Conservation (phyloP, 2,329 filamentous ascomycete genomes). For the Boeremia lycopersici region DNA sequence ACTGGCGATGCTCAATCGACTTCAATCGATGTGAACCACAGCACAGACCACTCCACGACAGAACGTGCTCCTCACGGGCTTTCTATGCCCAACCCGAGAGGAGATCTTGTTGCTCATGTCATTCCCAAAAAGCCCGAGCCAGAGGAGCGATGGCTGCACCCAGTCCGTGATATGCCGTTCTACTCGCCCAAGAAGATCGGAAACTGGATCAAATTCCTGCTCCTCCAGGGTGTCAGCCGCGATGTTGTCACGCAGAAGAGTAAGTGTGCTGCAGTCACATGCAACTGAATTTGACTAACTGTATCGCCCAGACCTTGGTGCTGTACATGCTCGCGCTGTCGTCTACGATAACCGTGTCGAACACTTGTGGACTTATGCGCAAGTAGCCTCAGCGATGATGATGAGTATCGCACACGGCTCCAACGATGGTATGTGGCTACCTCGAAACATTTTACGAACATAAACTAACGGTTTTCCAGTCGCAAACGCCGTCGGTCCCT, state of each 20-base stretch:
- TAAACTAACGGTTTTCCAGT: slow-evolving; percentile 41
- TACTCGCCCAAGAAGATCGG: slow-evolving; percentile 37
- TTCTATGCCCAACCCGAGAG: slow-evolving; percentile 4
- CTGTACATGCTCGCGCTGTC: slow-evolving; percentile 49
- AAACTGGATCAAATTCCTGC: slow-evolving; percentile 51
- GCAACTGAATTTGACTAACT: background rate
- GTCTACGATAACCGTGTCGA: slow-evolving; percentile 55
- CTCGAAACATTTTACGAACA: too few relatives aligned
- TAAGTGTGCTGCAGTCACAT: slow-evolving; percentile 1
- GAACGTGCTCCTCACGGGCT: slow-evolving; percentile 10
- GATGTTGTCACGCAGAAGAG: slow-evolving; percentile 51
- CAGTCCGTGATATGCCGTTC: slow-evolving; percentile 42
- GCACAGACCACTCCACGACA: slow-evolving; percentile 17
- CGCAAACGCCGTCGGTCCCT: slow-evolving; percentile 60
- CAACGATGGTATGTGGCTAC: slow-evolving; percentile 55
- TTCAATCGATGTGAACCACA: slow-evolving; percentile 15
- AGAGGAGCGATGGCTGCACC: slow-evolving; percentile 41
- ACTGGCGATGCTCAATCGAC: slow-evolving; percentile 7
- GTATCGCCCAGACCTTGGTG: slow-evolving; percentile 32
- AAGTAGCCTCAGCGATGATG: slow-evolving; percentile 65
- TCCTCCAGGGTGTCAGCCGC: slow-evolving; percentile 51
- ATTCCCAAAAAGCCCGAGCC: slow-evolving; percentile 37
- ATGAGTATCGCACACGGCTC: slow-evolving; percentile 76
- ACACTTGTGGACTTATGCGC: slow-evolving; percentile 54
- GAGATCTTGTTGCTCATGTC: slow-evolving; percentile 11